Conservation (phyloP, 176 grass and related monocot genomes). For the Musa schizocarpa region DNA sequence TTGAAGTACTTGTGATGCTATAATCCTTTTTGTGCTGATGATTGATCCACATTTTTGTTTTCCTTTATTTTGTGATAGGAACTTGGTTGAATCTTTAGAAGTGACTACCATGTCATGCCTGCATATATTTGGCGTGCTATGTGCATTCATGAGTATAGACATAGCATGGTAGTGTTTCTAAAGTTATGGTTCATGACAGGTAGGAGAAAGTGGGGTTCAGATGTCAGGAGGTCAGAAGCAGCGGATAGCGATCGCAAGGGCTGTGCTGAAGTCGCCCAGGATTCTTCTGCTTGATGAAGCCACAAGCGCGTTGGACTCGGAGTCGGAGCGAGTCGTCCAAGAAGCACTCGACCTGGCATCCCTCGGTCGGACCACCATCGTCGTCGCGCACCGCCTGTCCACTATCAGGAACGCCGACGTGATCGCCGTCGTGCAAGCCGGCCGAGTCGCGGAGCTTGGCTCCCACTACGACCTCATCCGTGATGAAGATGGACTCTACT, state of each 20-base stretch:
- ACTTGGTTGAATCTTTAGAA: too few relatives aligned
- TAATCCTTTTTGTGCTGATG: too few relatives aligned
- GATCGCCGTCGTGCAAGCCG: conserved; percentile 26
- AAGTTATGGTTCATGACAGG: conserved; percentile 3
- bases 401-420: conserved; percentile 35
- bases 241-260: conserved; percentile 36
- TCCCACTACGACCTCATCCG: conserved; percentile 20
- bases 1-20: too few relatives aligned
- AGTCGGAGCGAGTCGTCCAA: conserved; percentile 47
- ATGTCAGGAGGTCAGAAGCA: conserved; percentile 54
- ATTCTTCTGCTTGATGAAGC: conserved; percentile 57
- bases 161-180: too few relatives aligned
- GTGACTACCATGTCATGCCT: too few relatives aligned
- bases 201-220: conserved; percentile 41
- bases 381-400: conserved; percentile 42
- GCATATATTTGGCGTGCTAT: too few relatives aligned
- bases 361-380: conserved; percentile 33
- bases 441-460: conserved; percentile 24
- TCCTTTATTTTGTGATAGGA: too few relatives aligned
- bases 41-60: too few relatives aligned
- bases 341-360: conserved; percentile 33
- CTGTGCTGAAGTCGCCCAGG: conserved; percentile 38
- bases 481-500: not conserved
- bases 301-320: conserved; percentile 46
- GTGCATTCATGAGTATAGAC: too few relatives aligned